Evolutionary conservation across 2,329 filamentous ascomycete species (phyloP).

Genomic region (Xylariales sp.): DNA sequence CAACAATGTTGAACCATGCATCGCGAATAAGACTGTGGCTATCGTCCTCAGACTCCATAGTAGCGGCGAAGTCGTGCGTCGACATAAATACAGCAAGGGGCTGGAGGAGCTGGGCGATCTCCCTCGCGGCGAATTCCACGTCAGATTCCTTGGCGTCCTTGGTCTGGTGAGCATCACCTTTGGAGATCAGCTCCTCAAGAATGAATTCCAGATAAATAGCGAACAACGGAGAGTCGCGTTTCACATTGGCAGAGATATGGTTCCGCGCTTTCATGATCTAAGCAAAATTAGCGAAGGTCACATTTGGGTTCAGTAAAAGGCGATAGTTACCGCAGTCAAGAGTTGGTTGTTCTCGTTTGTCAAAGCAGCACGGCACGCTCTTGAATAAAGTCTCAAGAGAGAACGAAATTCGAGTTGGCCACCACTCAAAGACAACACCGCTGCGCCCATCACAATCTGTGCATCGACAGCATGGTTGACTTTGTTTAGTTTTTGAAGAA

Average conservation of each 20-base stretch:
- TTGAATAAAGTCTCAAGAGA: slow-evolving; percentile 77
- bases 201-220: slow-evolving; percentile 80
- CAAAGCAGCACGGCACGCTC: slow-evolving; percentile 69
- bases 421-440: slow-evolving; percentile 70
- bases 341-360: slow-evolving; percentile 63
- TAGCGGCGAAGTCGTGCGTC: slow-evolving; percentile 49
- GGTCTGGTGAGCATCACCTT: slow-evolving; percentile 77
- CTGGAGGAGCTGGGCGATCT: slow-evolving; percentile 82
- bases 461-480: slow-evolving; percentile 77
- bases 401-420: slow-evolving; percentile 80
- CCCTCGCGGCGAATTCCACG: slow-evolving; percentile 74
- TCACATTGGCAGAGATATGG: slow-evolving; percentile 68
- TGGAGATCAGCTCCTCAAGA: slow-evolving; percentile 82
- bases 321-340: slow-evolving; percentile 61
- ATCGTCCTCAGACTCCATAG: slow-evolving; percentile 55
- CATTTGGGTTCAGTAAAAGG: background rate
- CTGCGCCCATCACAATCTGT: slow-evolving; percentile 79
- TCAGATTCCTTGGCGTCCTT: slow-evolving; percentile 73
- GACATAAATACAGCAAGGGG: slow-evolving; percentile 85
- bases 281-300: slow-evolving; percentile 8
- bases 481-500: slow-evolving; percentile 91
- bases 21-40: slow-evolving; percentile 74
- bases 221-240: slow-evolving; percentile 68
- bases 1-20: slow-evolving; percentile 96
- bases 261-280: slow-evolving; percentile 72